These are phyloP conservation scores for Fusarium anthophilum DNA, from an alignment of 2,329 filamentous ascomycete genomes.

Conservation along the genomic window DNA sequence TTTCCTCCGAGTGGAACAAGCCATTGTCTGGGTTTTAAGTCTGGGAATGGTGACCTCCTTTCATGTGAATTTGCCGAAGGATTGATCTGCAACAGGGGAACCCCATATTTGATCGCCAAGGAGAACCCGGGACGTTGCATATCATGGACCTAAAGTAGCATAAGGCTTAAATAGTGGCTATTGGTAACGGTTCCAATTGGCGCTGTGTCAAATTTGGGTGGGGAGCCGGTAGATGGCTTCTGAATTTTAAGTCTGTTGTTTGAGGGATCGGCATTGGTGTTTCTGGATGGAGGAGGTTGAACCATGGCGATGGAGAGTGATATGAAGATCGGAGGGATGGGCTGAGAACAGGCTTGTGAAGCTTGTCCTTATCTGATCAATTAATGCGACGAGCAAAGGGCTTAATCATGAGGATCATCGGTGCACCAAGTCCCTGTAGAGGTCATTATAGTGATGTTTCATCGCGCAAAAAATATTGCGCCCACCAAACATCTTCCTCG, in stretches of 20 bases:
- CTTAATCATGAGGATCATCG: background rate
- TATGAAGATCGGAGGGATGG: background rate
- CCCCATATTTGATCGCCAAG: background rate
- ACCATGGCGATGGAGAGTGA: background rate
- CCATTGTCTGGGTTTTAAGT: background rate
- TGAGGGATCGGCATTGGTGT: background rate
- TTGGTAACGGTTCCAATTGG: background rate
- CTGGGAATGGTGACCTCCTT: accelerated
- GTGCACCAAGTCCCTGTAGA: background rate
- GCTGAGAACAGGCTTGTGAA: background rate
- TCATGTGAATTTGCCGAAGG: background rate
- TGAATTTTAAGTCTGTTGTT: background rate
- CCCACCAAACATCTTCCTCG: too few relatives aligned
- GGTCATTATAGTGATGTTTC: background rate
- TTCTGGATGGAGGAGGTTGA: background rate
- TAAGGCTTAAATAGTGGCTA: background rate
- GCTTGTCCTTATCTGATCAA: background rate
- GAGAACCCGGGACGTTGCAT: background rate
- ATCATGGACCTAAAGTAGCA: background rate
- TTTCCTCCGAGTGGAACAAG: accelerated
- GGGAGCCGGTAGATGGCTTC: background rate
- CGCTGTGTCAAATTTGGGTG: background rate
- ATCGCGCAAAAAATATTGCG: too few relatives aligned
- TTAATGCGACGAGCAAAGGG: too few relatives aligned
- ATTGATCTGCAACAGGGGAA: background rate